Percentiles rank a stretch among this genome's conserved stretches.
Conservation (phyloP, 1,139 yeast genomes). For the Kodamaea plutei region DNA sequence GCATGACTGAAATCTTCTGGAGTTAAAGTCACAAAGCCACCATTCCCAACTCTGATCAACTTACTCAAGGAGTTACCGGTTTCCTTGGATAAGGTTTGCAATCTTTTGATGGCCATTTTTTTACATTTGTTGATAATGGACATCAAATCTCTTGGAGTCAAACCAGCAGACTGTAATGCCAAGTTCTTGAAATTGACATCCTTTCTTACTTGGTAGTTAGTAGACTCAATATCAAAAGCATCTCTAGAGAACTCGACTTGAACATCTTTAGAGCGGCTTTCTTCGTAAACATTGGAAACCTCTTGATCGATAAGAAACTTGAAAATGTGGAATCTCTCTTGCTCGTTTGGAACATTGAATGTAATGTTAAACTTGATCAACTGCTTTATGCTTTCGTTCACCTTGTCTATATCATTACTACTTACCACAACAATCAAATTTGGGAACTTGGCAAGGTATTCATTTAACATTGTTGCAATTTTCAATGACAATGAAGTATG, state of each 20-base stretch:
- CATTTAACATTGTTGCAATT: conserved; percentile 55
- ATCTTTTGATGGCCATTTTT: conserved; percentile 50
- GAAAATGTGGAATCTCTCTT: conserved; percentile 66
- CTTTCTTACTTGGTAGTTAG: conserved; percentile 27
- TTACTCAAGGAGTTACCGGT: conserved; percentile 18
- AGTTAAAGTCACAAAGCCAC: conserved; percentile 53
- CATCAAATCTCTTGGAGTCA: conserved; percentile 78
- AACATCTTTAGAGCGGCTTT: conserved; percentile 11
- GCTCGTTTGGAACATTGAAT: conserved; percentile 73
- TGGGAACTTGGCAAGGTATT: conserved; percentile 37
- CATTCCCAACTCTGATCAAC: conserved; percentile 36
- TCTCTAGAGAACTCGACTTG: conserved; percentile 17
- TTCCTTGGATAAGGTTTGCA: conserved; percentile 25
- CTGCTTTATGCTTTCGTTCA: conserved; percentile 65
- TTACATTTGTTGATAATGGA: conserved; percentile 70
- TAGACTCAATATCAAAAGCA: conserved; percentile 17
- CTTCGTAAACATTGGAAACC: conserved; percentile 11
- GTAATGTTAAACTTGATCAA: conserved; percentile 73
- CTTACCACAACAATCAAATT: conserved; percentile 62
- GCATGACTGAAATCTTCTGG: conserved; percentile 70
- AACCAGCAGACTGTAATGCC: conserved; percentile 88
- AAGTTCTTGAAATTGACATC: conserved; percentile 60
- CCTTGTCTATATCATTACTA: conserved; percentile 63
- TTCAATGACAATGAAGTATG: conserved; percentile 58
- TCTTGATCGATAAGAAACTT: conserved; percentile 38